Percentiles rank a stretch among this genome's conserved stretches.
Conservation (phyloP, 2,329 filamentous ascomycete genomes). For the Colletotrichum sp. region DNA sequence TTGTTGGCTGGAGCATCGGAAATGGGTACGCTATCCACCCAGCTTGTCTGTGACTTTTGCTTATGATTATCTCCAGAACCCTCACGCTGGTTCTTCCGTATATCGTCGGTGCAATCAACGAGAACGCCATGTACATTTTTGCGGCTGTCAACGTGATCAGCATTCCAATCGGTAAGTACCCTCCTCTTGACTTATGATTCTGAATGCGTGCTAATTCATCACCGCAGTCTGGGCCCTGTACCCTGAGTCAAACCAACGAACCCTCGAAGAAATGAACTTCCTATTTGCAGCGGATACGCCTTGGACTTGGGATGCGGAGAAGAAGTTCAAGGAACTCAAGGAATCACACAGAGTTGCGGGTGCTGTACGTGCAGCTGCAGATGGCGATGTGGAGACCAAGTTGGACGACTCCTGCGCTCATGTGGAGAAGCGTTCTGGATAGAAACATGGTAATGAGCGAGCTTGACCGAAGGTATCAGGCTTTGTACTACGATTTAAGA, state of each 20-base stretch:
- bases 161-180: neutral
- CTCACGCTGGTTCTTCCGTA: neutral
- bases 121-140: neutral
- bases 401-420: neutral
- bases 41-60: neutral
- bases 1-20: neutral
- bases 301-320: neutral
- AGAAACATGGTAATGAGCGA: too few relatives aligned
- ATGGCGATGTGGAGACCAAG: neutral
- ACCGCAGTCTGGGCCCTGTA: neutral
- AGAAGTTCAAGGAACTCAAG: neutral
- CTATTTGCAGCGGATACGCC: neutral
- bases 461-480: too few relatives aligned
- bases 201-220: accelerated
- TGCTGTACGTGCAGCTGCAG: neutral
- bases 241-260: neutral
- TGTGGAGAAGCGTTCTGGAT: neutral
- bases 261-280: neutral
- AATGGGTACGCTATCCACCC: neutral
- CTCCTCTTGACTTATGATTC: accelerated
- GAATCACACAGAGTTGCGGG: neutral
- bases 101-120: neutral
- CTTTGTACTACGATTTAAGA: too few relatives aligned
- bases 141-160: neutral
- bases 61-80: accelerated